Evolutionary conservation across 169 alveolate species (phyloP), one percentile per base, ranked within the genome.

Genomic region (Plasmodium fragile): DNA sequence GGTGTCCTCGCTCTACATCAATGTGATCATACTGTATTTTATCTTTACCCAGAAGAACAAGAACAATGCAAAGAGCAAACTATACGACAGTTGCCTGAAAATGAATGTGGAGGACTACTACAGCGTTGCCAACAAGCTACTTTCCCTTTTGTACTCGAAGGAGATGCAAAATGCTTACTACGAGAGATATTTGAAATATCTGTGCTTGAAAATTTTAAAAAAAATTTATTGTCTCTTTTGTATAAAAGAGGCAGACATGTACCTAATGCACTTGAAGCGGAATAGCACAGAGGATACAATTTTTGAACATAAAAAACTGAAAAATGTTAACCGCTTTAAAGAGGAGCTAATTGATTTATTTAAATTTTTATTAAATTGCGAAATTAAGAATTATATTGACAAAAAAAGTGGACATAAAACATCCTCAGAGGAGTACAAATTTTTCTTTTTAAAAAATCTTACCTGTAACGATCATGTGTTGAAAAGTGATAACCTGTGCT

Each of bases 401-500:
- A 72, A 84, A 73, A 84, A 73, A 28, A 75, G 30, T 6, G 69
- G 39, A 73, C 34, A 73, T 34, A 75, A 84, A 11, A 77, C 49
- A 2, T 53, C 39, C 41, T 59, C 82, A 78, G 90, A 89, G 6
- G 81, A 59, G 34, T 78, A 89, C 75, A 55, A 36, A 78, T 78
- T 89, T 78, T 89, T 78, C 81, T 89, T 78, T 89, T 78, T 53
- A 8, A 55, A 89, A 39, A 89, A 89, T 65, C 45, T 89, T 55
- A 55, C 34, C 18, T 78, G 94, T 89, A 79, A 89, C 70, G 43
- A 78, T 55, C 3, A 77, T 78, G 72, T 89, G 39, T 55, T 89
- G 49, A 89, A 77, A 18, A 78, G 49, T 65, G 82, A 36, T 5
- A 89, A 77, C 22, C 69, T 89, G 59, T 53, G 52, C 70, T 71